Base-by-base conservation (phyloP, 2,329 filamentous ascomycete species). In the Colletotrichum australisinense region DNA sequence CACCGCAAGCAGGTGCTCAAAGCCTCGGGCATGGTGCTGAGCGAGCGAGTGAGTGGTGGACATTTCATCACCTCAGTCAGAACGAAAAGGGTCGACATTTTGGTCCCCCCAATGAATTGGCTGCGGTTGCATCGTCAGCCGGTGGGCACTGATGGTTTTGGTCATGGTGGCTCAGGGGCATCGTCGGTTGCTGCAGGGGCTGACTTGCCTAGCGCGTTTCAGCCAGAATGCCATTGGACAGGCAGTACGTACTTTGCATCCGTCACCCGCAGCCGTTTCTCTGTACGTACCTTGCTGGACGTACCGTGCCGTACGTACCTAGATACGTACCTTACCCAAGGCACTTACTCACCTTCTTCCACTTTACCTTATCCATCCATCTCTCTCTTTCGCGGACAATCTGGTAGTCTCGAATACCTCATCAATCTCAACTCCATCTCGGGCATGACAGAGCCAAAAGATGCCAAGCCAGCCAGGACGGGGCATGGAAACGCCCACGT, bases 171-270 rank as follows among this genome's bases (percentile, higher is more conserved):
- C 32, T 69, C 69, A 69, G 69, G 69, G 59, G 53, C 66, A 63
- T 12, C 12, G 53, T 63, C 66, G 58, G 65, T 46, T 65, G 46
- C 56, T 63, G 67, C 70, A 73, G 70, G 70, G 70, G 70, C 42
- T 63, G 22, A 32, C 64, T 49, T 49, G 52, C 11, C 57, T 72
- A 72, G 69, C 49, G 69, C 58, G 69, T 72, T 72, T 68, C 69
- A 72, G 64, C 35, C 49, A 72, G 57, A 68, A 72, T 72, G 57
- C 69, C 69, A 68, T 72, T 67, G 56, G 69, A 56, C 24, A n/a
- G 42, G 42, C 42, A n/a, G 42, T 46, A 46, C 42, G 42, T 46
- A 46, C 42, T n/a, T 46, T 46, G 42, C 42, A 46, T 46, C 42
- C 42, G 19, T 46, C 42, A 46, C 16, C 42, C 8, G 16, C 42